Evolutionary conservation across 2,329 filamentous ascomycete species (phyloP), one percentile per base, ranked within the genome.

Genomic region (Alternaria rosae): DNA sequence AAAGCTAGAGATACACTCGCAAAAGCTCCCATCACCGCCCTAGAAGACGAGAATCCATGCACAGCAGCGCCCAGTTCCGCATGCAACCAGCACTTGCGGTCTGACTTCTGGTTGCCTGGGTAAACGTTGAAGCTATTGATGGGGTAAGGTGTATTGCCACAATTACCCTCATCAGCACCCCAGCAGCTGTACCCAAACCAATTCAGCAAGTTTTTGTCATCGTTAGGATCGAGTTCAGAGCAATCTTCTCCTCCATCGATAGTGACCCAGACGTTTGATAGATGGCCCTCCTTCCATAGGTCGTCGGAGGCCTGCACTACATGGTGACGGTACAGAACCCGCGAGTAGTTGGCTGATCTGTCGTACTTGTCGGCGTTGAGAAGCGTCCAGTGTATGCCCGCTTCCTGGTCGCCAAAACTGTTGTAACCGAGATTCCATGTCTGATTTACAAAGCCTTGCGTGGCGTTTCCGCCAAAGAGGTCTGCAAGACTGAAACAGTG

Each of bases 121-220:
- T 44, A 17, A 8, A 55, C 8, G 9, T 15, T 28, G 10, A 57
- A 50, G 12, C 54, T 57, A 28, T 13, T 25, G 4, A 50, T 12
- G 5, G 21, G 21, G 23, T 50, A 57, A 13, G 21, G 21, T 23
- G 45, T 13, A 20, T 15, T 50, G 10, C 44, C 54, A 15, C 54
- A 57, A 10, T 26, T 41, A 9, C 54, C 54, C 17, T 57, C 23
- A 15, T 30, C 20, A 13, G 47, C 44, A 25, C 54, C 42, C 54
- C 54, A 57, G 20, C 43, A 50, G 15, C 12, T 48, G n/a, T 50
- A 50, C 9, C 54, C 44, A 38, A 50, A 42, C 54, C 54, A 50
- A 1, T 17, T 13, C 38, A 47, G 17, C 20, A 17, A 41, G 17
- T 41, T 10, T 54, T 28, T 5, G 26, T 23, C 42, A 21, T 10